These are phyloP conservation scores for Cardiosporidium cionae DNA, from an alignment of 169 alveolate genomes.

Conservation along the genomic window DNA sequence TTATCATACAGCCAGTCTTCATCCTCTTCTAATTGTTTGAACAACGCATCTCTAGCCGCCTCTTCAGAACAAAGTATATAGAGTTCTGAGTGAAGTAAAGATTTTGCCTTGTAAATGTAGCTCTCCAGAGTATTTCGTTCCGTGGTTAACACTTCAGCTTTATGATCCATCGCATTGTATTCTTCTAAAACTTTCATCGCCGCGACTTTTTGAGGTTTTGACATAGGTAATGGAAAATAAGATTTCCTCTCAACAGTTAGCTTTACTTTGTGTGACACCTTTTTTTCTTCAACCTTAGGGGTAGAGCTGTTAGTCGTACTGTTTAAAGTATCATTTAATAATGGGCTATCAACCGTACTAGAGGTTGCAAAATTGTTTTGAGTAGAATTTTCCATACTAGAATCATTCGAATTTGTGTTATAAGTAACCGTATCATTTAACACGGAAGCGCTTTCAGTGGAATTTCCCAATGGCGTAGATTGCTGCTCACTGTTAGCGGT, in stretches of 20 bases:
- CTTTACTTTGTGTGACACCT: background rate
- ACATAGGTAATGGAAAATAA: conserved; percentile 12
- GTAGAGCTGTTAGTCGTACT: background rate
- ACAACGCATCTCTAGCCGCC: background rate
- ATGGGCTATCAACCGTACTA: background rate
- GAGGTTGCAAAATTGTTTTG: background rate
- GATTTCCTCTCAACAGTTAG: background rate
- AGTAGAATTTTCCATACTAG: background rate
- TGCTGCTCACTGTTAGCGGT: no score
- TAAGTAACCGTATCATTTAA: no score
- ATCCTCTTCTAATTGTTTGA: background rate
- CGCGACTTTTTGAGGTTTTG: conserved; percentile 7
- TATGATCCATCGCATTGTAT: conserved; percentile 12
- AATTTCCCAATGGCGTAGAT: background rate
- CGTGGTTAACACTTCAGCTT: background rate
- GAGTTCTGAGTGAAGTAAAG: background rate
- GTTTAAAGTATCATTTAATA: no score
- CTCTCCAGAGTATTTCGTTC: conserved; percentile 14
- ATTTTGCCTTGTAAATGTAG: conserved; percentile 13
- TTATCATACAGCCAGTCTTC: conserved; percentile 31
- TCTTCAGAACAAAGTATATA: background rate
- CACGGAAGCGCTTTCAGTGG: no score
- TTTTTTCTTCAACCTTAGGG: background rate
- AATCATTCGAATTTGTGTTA: background rate
- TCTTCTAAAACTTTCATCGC: conserved; percentile 2